These are phyloP conservation scores for Scortechinia acanthostroma DNA, from an alignment of 2,329 filamentous ascomycete species.

Conservation along the genomic window DNA sequence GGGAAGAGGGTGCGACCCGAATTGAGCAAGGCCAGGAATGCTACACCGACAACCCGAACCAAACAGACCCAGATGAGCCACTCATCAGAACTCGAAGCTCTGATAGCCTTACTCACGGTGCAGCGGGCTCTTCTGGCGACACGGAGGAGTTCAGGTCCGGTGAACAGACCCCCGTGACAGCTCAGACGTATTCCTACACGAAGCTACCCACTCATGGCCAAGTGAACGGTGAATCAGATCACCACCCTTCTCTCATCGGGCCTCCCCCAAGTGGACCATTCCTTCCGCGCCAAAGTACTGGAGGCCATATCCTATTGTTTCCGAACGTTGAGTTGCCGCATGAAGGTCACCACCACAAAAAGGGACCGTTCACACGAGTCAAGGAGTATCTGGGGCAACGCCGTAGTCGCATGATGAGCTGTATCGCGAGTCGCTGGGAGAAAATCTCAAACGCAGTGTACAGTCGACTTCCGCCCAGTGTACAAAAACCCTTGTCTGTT, in stretches of 20 bases:
- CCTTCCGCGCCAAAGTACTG: neutral
- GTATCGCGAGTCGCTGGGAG: neutral
- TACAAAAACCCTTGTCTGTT: neutral
- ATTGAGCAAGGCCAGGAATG: constrained; percentile 32
- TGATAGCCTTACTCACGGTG: too few species aligned
- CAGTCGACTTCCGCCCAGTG: neutral
- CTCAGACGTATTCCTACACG: neutral
- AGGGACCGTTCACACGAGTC: too few species aligned
- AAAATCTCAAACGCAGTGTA: neutral
- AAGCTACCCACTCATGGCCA: neutral
- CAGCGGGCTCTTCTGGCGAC: too few species aligned
- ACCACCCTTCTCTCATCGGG: neutral
- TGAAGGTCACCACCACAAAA: neutral
- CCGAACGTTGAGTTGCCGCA: neutral
- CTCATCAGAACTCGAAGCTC: constrained; percentile 1
- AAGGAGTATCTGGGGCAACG: neutral
- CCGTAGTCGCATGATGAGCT: neutral
- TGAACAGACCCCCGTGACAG: neutral
- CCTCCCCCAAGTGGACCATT: neutral
- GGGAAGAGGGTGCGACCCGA: neutral
- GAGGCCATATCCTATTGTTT: neutral
- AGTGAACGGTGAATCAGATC: neutral
- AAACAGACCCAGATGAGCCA: constrained; percentile 14
- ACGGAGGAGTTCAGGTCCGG: neutral
- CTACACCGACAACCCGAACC: constrained; percentile 37